A percentile compares a stretch with the other conserved stretches of the same genome.
Conservation (phyloP, 345 rosid species). For the Eucalyptus tenuipes region DNA sequence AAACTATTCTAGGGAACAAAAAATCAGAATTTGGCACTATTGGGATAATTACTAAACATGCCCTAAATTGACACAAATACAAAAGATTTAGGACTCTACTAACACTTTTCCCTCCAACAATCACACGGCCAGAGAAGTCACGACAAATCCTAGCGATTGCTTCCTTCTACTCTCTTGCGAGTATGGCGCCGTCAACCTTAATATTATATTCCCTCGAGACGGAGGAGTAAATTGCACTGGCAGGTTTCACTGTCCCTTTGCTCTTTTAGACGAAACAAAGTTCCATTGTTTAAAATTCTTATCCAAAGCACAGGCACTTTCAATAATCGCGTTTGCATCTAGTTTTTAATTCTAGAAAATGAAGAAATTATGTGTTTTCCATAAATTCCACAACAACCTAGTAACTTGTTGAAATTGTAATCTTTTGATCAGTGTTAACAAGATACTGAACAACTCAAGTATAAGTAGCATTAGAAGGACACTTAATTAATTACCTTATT, state of each 20-base stretch:
- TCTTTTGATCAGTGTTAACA: neutral
- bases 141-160: neutral
- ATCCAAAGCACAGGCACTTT: too few species aligned
- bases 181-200: neutral
- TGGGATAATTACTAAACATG: too few species aligned
- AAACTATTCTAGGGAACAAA: too few species aligned
- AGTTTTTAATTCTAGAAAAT: too few species aligned
- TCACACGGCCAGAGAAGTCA: neutral
- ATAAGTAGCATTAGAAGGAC: neutral
- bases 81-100: fast-evolving
- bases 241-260: fast-evolving
- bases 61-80: fast-evolving
- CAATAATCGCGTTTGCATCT: too few species aligned
- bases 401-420: too few species aligned
- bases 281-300: too few species aligned
- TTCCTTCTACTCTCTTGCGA: fast-evolving
- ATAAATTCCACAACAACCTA: too few species aligned
- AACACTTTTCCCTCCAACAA: fast-evolving
- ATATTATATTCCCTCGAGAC: too few species aligned
- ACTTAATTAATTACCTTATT: neutral
- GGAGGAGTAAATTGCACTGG: too few species aligned
- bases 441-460: neutral
- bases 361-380: fast-evolving
- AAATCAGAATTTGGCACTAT: too few species aligned
- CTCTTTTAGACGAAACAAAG: too few species aligned